Percentiles rank a stretch among this genome's conserved stretches.
phyloP scores from a whole-genome alignment of 2,329 filamentous ascomycete genomes.

The Bipolaris gigantea region DNA sequence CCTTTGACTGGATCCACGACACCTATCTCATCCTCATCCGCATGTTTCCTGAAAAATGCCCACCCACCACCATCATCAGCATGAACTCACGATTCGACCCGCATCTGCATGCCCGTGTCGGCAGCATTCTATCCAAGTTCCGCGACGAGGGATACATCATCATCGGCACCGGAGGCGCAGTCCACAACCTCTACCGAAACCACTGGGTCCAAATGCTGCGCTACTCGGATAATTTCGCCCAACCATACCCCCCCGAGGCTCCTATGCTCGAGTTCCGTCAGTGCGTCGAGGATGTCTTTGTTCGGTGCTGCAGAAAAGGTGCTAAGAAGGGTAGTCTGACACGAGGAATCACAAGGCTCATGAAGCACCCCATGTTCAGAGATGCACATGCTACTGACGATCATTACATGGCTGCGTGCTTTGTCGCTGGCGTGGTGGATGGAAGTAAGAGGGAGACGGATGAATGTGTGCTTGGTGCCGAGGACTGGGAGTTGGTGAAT shows the following conservation, averaged over 20 bases:
- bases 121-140: slow-evolving; percentile 59
- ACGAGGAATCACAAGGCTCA: slow-evolving; percentile 61
- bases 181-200: slow-evolving; percentile 72
- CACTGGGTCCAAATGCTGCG: slow-evolving; percentile 65
- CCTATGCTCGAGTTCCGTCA: slow-evolving; percentile 69
- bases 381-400: slow-evolving; percentile 72
- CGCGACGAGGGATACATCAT: slow-evolving; percentile 60
- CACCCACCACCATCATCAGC: slow-evolving; percentile 64
- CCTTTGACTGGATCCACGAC: slow-evolving; percentile 74
- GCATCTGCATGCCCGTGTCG: slow-evolving; percentile 60
- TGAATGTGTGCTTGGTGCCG: slow-evolving; percentile 32
- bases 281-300: slow-evolving; percentile 62
- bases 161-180: slow-evolving; percentile 62
- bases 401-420: slow-evolving; percentile 68
- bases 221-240: slow-evolving; percentile 65
- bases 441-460: slow-evolving; percentile 24
- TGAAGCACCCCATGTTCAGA: slow-evolving; percentile 68
- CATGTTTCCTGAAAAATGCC: slow-evolving; percentile 68
- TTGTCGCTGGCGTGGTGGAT: slow-evolving; percentile 58
- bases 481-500: slow-evolving; percentile 40
- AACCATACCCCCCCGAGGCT: slow-evolving; percentile 59
- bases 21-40: slow-evolving; percentile 69
- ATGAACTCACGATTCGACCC: slow-evolving; percentile 61
- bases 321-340: slow-evolving; percentile 52
- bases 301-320: slow-evolving; percentile 53